Evolutionary conservation across 2,329 filamentous ascomycete genomes (phyloP), one percentile per base, ranked within the genome.

Genomic region (Trichoderma simmonsii): DNA sequence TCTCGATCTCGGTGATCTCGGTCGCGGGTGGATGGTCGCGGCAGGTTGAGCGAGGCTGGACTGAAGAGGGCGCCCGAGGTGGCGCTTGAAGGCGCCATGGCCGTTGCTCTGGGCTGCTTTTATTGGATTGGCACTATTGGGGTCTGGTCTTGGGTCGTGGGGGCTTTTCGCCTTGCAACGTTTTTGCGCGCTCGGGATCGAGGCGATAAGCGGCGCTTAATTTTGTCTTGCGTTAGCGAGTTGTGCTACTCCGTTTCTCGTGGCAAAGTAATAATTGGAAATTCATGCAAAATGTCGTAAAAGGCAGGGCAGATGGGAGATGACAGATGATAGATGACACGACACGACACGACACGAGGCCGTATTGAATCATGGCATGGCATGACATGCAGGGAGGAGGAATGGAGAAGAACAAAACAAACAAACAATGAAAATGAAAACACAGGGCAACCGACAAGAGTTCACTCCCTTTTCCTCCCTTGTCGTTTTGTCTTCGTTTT

Each of bases 21-120:
- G 73, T 82, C 81, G 77, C 81, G 81, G 11, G 81, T 83, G 18
- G 78, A 75, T 28, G 81, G 81, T 24, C 81, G 64, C 14, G 64
- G 80, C 24, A 73, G 67, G 24, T 78, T 75, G 60, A 77, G 72
- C 39, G 79, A 78, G 34, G 78, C 75, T 71, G 75, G 75, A 72
- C 76, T 79, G 69, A 79, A 80, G 77, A 82, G 79, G 75, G 79
- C 80, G 54, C 80, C 79, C 74, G 79, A 74, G 56, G 78, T 76
- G 60, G 78, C 51, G 71, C 39, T 63, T 24, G 59, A 60, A 18
- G 67, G 63, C 36, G 72, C 69, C 72, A 73, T 73, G 66, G 39
- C 39, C 3, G 15, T 4, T 39, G 39, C 39, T 43, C 39, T 34
- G 30, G 30, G 65, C 11, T 59, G 18, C 39, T 26, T 62, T 62